Percentiles rank a stretch among this genome's conserved stretches.
Evolutionary conservation across 2,329 filamentous ascomycete species (phyloP).

Genomic region (Stenocarpella maydis): DNA sequence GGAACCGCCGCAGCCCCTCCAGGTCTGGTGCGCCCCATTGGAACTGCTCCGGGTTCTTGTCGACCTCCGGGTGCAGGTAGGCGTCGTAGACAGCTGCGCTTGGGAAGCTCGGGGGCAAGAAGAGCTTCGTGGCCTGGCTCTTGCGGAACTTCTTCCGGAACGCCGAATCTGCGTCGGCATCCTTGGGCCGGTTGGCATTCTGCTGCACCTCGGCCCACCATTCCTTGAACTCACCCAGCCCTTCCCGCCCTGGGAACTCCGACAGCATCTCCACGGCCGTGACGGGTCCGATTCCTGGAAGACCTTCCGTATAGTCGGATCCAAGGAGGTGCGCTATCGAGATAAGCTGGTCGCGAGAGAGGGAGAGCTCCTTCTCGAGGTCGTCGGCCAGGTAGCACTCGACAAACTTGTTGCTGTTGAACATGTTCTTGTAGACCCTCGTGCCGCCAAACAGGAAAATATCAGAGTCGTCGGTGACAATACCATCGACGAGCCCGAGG

Average conservation of each 20-base stretch:
- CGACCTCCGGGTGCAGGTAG: constrained; percentile 87
- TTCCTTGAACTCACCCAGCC: constrained; percentile 78
- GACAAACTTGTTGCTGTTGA: constrained; percentile 97
- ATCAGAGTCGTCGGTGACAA: constrained; percentile 97
- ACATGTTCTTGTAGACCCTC: constrained; percentile 99
- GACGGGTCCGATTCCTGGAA: constrained; percentile 90
- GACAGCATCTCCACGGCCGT: constrained; percentile 93
- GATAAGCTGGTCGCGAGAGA: constrained; percentile 88
- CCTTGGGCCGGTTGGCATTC: constrained; percentile 66
- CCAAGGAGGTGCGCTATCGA: constrained; percentile 89
- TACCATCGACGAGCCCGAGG: constrained; percentile 91
- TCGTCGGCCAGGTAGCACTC: constrained; percentile 91
- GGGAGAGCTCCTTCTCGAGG: constrained; percentile 86
- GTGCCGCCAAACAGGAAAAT: constrained; percentile 97
- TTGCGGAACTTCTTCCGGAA: constrained; percentile 91
- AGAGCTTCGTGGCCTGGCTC: constrained; percentile 81
- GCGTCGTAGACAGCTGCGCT: constrained; percentile 80
- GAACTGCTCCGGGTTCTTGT: constrained; percentile 78
- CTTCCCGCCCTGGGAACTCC: constrained; percentile 74
- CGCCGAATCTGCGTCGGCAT: constrained; percentile 63
- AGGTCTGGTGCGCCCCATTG: constrained; percentile 97
- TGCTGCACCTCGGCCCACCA: constrained; percentile 88
- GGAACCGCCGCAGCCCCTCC: constrained; percentile 80
- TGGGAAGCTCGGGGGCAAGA: constrained; percentile 83
- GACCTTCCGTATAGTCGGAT: constrained; percentile 92